These are phyloP conservation scores for Penicillium polonicum DNA, from an alignment of 2,329 filamentous ascomycete species.

Conservation along the genomic window DNA sequence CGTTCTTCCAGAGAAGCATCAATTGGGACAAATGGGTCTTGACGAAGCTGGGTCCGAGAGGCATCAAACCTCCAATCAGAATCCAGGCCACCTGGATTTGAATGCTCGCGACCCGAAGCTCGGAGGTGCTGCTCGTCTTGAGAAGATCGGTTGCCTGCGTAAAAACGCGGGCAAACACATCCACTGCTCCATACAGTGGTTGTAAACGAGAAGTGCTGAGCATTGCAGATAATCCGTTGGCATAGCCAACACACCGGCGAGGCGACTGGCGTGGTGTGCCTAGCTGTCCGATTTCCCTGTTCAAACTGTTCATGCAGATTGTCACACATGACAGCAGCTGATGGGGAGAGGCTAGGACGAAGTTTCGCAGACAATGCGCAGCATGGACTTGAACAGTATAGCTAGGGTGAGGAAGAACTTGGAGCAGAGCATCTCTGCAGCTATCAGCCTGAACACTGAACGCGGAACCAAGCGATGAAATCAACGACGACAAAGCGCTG, in stretches of 20 bases:
- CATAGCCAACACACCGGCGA: slow-evolving; percentile 82
- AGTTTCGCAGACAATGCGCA: slow-evolving; percentile 78
- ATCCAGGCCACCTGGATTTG: slow-evolving; percentile 99
- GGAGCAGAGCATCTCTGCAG: slow-evolving; percentile 82
- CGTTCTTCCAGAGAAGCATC: slow-evolving; percentile 94
- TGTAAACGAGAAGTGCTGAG: slow-evolving; percentile 85
- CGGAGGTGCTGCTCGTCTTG: slow-evolving; percentile 87
- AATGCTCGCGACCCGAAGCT: slow-evolving; percentile 84
- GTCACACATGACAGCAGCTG: slow-evolving; percentile 88
- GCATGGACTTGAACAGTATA: slow-evolving; percentile 94
- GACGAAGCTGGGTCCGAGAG: slow-evolving; percentile 93
- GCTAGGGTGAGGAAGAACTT: slow-evolving; percentile 89
- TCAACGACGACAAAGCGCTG: slow-evolving; percentile 74
- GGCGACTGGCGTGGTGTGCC: slow-evolving; percentile 73
- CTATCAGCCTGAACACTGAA: slow-evolving; percentile 74
- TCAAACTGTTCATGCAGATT: slow-evolving; percentile 94
- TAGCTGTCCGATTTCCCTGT: slow-evolving; percentile 77
- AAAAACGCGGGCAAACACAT: slow-evolving; percentile 88
- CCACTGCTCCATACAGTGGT: slow-evolving; percentile 89
- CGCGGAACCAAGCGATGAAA: slow-evolving; percentile 77
- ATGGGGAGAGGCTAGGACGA: slow-evolving; percentile 87
- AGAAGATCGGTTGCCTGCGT: slow-evolving; percentile 88
- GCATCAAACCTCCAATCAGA: slow-evolving; percentile 93
- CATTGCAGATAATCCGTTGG: slow-evolving; percentile 85
- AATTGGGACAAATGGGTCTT: slow-evolving; percentile 97